Percentiles rank a stretch among this genome's conserved stretches.
Conservation (phyloP, 2,329 filamentous ascomycete genomes). For the Colletotrichum sp. region DNA sequence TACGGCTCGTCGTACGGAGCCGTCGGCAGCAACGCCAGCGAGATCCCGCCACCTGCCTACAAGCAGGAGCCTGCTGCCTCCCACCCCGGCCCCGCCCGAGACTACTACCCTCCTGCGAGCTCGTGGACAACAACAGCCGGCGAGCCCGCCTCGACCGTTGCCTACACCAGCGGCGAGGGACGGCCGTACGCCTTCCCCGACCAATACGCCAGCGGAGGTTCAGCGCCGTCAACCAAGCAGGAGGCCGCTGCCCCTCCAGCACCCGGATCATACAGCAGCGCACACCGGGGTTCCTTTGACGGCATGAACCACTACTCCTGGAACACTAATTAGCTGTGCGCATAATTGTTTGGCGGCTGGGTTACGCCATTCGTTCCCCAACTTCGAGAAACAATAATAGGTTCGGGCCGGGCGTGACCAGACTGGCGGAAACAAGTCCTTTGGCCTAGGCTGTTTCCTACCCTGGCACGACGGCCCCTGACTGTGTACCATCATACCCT, state of each 20-base stretch:
- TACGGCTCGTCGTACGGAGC: conserved; percentile 54
- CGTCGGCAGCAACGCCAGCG: conserved; percentile 35
- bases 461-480: not conserved
- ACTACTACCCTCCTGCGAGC: conserved; percentile 58
- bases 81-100: conserved; percentile 39
- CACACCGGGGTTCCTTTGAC: conserved; percentile 49
- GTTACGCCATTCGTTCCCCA: not conserved
- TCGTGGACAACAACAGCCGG: conserved; percentile 58
- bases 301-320: conserved; percentile 63
- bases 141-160: conserved; percentile 47
- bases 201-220: conserved; percentile 48
- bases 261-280: conserved; percentile 45
- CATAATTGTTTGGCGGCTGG: not conserved
- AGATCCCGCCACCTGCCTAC: conserved; percentile 36
- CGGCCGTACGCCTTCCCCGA: conserved; percentile 57
- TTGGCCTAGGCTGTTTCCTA: not conserved
- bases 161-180: conserved; percentile 51
- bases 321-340: conserved; percentile 48
- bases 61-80: conserved; percentile 33
- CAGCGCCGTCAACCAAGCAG: conserved; percentile 35
- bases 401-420: not conserved
- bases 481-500: conserved; percentile 10
- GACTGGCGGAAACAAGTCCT: not conserved
- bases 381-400: not conserved
- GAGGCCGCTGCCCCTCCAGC: conserved; percentile 37